Conservation (phyloP, 345 rosid species). For the Lumnitzera racemosa region DNA sequence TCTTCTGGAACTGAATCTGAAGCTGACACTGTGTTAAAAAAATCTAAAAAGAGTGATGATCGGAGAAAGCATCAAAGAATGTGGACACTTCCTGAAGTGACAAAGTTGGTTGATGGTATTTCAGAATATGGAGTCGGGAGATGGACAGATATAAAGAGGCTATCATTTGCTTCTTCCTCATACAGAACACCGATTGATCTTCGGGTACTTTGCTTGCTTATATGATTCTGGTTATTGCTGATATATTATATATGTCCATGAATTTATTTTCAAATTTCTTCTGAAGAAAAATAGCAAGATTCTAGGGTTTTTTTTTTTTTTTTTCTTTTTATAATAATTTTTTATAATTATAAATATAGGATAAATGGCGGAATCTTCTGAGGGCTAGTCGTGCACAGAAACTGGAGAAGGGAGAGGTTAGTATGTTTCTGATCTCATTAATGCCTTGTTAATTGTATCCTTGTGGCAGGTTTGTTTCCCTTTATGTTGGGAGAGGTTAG, state of each 20-base stretch:
- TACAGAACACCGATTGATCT: slow-evolving; percentile 84
- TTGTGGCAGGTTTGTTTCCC: neutral
- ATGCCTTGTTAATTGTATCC: neutral
- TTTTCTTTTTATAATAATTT: slow-evolving; percentile 6
- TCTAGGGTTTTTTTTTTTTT: slow-evolving; percentile 1
- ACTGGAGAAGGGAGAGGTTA: slow-evolving; percentile 44
- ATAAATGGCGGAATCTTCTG: slow-evolving; percentile 93
- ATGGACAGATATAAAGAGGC: slow-evolving; percentile 89
- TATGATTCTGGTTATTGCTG: no score
- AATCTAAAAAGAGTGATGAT: slow-evolving; percentile 38
- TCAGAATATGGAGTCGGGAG: slow-evolving; percentile 76
- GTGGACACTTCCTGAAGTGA: slow-evolving; percentile 82
- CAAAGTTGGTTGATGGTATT: slow-evolving; percentile 78
- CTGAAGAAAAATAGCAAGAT: neutral
- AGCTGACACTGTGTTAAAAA: slow-evolving; percentile 31
- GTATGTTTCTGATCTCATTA: slow-evolving; percentile 6
- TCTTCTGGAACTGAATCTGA: slow-evolving; percentile 51
- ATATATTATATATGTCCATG: slow-evolving; percentile 5
- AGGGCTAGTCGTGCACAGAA: slow-evolving; percentile 43
- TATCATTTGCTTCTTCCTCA: slow-evolving; percentile 49
- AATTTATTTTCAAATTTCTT: slow-evolving; percentile 6
- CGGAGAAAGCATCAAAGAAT: slow-evolving; percentile 81
- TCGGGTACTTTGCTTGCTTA: slow-evolving; percentile 42
- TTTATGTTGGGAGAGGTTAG: neutral
- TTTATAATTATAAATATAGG: slow-evolving; percentile 27